Base-by-base conservation (phyloP, 2,329 filamentous ascomycete genomes). In the Nannizzia gypsea region DNA sequence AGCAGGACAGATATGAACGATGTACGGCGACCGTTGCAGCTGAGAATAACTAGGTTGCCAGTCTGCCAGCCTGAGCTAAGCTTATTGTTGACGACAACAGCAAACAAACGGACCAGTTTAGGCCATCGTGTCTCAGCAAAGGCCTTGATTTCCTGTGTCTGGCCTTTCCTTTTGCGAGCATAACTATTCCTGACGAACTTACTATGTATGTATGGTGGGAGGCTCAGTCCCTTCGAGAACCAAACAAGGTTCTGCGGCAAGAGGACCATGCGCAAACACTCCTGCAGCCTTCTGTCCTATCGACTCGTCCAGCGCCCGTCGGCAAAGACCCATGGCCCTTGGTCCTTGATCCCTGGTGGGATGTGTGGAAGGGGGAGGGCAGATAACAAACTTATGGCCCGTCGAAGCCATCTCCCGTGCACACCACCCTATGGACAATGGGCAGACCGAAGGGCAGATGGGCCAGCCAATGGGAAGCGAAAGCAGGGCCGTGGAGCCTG, bases 391-490 rank as follows among this genome's bases (percentile, higher is more conserved):
- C 31, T 36, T 13, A 22, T 48, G 44, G 44, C 22, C 38, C 38
- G 38, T 42, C 38, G 38, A 42, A 42, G 38, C 38, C 48, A 34
- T 34, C 48, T 54, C 48, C 48, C 48, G 48, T 54, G 48, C 48
- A 54, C 48, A 54, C 48, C 48, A 54, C 48, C 26, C n/a, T n/a
- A n/a, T n/a, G n/a, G n/a, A n/a, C n/a, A n/a, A 54, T 46, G 42
- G 20, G 26, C 5, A 34, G 13, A 15, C 22, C 13, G 48, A 20
- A n/a, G 52, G 20, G 50, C 36, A 57, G 31, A n/a, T 4, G 15
- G 11, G 17, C n/a, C 58, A 22, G 17, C 52, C 59, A 60, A 59
- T 59, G 11, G 38, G 31, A 52, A 50, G 42, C 6, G 15, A 44
- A 50, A 60, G 31, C 22, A 15, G 9, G 11, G 20, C 34, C 31